Evolutionary conservation across 208 protist genomes (phyloP), one percentile per base, ranked within the genome.

Genomic region (Leishmania turanica): DNA sequence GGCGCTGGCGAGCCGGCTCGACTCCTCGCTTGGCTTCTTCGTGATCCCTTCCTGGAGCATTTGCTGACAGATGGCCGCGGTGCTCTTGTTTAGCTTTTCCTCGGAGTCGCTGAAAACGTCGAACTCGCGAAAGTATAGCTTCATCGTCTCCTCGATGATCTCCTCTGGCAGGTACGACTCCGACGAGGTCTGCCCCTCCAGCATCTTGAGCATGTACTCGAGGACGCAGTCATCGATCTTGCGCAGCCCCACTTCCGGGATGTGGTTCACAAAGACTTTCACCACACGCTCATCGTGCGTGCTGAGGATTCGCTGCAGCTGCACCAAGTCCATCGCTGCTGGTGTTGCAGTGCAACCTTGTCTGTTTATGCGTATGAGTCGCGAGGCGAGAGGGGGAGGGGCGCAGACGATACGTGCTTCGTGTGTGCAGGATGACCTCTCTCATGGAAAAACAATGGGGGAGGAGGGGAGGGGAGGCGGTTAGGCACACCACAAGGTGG

Each of bases 201-300:
- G 89, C 94, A 97, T 97, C 53, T 90, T 89, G 19, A 97, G 78
- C 27, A 97, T 78, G 85, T 96, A 97, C 82, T 94, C 88, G 8
- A 97, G 82, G 37, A 97, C 94, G 62, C 92, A 96, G 56, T 83
- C 85, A 68, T 97, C 94, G 27, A 97, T 66, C 82, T 88, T 86
- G 70, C 89, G 89, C 60, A 97, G 83, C 0, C 92, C 91, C 58
- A 95, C 42, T 70, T 96, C 92, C 0, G 94, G 90, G 40, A 97
- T 72, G 80, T 90, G 72, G 24, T 88, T 82, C 83, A 95, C 89
- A 75, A 97, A 96, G 9, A 95, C 77, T 56, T 75, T 69, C 42
- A 92, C 89, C 40, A 97, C 84, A 34, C 79, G 82, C 21, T 87
- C 71, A 53, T 95, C 79, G 80, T 94, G 89, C 49, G 85, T 60